These are phyloP conservation scores for Suillus decipiens DNA, from an alignment of 768 basidiomycete genomes.

Conservation along the genomic window DNA sequence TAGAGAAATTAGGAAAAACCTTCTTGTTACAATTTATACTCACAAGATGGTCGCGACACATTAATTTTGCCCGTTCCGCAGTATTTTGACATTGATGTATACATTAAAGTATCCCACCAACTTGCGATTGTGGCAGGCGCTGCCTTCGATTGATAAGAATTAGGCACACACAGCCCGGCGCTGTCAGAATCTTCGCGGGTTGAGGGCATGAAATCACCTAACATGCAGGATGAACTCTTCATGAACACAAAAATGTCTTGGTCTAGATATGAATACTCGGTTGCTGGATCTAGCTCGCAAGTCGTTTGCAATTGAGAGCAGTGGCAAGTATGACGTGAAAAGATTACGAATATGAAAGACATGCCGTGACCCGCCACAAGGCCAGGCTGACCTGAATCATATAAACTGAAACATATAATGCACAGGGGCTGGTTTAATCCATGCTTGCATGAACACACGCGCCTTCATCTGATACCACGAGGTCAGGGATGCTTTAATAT, in stretches of 20 bases:
- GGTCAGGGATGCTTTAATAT: neutral
- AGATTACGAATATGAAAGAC: neutral
- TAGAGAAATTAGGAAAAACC: too few relatives aligned
- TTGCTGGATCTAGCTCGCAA: neutral
- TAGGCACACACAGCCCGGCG: neutral
- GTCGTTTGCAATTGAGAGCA: neutral
- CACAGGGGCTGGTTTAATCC: neutral
- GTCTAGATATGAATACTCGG: neutral
- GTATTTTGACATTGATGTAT: neutral
- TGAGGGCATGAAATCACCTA: neutral
- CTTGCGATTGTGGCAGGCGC: neutral
- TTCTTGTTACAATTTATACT: neutral
- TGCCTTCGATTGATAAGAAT: neutral
- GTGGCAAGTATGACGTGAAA: neutral
- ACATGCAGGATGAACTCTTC: neutral
- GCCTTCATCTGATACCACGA: neutral
- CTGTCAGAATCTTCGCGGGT: neutral
- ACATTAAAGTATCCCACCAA: too few relatives aligned
- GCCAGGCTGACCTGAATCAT: neutral
- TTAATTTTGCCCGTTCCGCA: neutral
- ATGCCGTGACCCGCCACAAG: neutral
- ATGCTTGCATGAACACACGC: neutral
- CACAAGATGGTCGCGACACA: neutral
- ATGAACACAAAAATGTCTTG: neutral
- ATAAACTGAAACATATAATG: neutral